Evolutionary conservation across 148 eudicot species (phyloP).

Genomic region (Vaccinium macrocarpon): DNA sequence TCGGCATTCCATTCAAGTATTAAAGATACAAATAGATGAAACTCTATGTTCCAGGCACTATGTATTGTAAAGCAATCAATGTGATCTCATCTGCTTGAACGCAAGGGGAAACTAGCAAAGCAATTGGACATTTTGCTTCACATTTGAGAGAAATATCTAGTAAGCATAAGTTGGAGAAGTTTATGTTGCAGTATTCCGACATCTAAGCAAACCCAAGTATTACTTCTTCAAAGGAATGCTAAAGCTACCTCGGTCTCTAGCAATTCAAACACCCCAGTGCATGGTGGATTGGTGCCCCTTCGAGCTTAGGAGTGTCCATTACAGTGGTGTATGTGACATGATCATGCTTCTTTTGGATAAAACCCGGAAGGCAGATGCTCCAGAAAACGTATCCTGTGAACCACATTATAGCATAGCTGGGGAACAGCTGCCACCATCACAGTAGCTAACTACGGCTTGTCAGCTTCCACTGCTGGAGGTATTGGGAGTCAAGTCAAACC

Average conservation of each 20-base stretch:
- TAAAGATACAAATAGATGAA: background rate
- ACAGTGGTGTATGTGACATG: background rate
- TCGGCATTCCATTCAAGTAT: background rate
- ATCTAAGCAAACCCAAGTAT: background rate
- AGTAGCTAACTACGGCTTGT: background rate
- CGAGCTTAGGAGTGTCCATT: background rate
- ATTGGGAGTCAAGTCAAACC: background rate
- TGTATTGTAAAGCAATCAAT: background rate
- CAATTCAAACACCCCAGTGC: constrained; percentile 1
- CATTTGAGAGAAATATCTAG: background rate
- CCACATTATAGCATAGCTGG: background rate
- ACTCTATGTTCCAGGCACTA: background rate
- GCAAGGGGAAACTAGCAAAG: background rate
- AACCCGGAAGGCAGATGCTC: background rate
- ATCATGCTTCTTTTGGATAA: background rate
- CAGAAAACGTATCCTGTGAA: no score
- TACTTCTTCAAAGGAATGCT: background rate
- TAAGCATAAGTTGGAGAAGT: background rate
- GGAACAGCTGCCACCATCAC: background rate
- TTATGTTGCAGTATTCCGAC: background rate
- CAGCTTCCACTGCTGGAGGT: constrained; percentile 1
- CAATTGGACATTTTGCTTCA: background rate
- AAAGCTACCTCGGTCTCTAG: background rate
- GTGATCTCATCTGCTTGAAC: background rate
- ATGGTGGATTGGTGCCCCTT: background rate